Conservation (phyloP, 331 rosid species). For the Telfairia occidentalis region DNA sequence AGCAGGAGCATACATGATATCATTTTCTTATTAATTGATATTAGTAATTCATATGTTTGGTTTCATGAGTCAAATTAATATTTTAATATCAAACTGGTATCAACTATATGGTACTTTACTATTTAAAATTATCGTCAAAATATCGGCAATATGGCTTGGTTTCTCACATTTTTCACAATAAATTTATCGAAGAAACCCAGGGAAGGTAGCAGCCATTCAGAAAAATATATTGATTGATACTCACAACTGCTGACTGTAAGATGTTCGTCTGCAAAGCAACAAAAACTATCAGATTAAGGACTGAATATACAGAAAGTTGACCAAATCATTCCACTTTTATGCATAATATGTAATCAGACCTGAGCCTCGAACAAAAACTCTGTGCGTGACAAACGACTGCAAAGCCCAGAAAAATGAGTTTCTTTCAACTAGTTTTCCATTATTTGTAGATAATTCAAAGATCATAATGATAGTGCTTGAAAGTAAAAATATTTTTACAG, state of each 20-base stretch:
- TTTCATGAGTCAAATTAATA: no score
- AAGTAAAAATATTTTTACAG: neutral
- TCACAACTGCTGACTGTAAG: constrained; percentile 21
- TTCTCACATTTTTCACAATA: constrained; percentile 57
- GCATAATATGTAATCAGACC: constrained; percentile 29
- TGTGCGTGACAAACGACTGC: constrained; percentile 84
- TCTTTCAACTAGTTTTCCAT: neutral
- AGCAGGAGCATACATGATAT: neutral
- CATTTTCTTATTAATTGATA: neutral
- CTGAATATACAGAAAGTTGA: neutral
- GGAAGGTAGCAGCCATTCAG: constrained; percentile 77
- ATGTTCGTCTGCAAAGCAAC: constrained; percentile 41
- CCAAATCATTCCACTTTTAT: neutral
- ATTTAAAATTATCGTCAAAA: neutral
- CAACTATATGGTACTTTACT: neutral
- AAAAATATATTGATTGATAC: constrained; percentile 29
- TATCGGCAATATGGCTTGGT: neutral
- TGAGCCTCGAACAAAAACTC: constrained; percentile 54
- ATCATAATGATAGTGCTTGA: neutral
- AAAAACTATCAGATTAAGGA: neutral
- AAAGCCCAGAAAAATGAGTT: constrained; percentile 9
- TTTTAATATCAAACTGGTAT: neutral
- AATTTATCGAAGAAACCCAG: constrained; percentile 37
- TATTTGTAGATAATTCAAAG: neutral
- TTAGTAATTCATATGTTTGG: neutral